Base-by-base conservation (phyloP, 352 stramenopile species). In the Saprolegnia diclina region DNA sequence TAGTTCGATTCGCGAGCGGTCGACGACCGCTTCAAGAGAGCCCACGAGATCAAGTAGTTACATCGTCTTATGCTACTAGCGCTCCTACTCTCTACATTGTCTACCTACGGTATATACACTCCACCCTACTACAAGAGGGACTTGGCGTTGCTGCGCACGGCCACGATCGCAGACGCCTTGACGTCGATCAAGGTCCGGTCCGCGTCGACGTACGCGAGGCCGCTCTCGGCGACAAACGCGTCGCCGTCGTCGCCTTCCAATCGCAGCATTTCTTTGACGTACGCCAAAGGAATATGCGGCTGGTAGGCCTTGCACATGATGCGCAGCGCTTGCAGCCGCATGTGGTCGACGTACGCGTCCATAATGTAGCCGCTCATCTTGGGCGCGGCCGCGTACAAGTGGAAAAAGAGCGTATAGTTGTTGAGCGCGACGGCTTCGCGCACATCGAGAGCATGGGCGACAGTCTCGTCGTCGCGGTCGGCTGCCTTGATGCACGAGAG, bases 351-450 rank as follows among this genome's bases (percentile, higher is more conserved):
- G 79, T 94, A 91, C 4, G 83, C 76, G 72, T 96, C 87, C 88
- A 96, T 96, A 32, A 96, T 69, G 71, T 92, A 96, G 76, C 85
- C 86, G 79, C 85, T 81, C 88, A 96, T 96, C 74, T 96, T 96
- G 35, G 86, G 88, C 74, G 86, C 82, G 80, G 82, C 74, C 74
- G 82, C 77, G 80, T 91, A 91, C 54, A 96, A 80, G 79, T 92
- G 79, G 71, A 94, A 96, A 78, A 96, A 96, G 73, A 80, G 80
- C 73, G 92, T 83, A 65, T 91, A 96, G 74, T 94, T 77, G 81
- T 94, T 94, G 70, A 83, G 77, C 73, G 85, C 75, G 66, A 96
- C 83, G 40, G 86, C 85, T 50, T 90, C 81, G 53, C 87, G 88
- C 65, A 96, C 88, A 9, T 72, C 76, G 66, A 96, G 74, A 45